phyloP scores from a whole-genome alignment of 345 rosid genomes.

The Populus davidiana region DNA sequence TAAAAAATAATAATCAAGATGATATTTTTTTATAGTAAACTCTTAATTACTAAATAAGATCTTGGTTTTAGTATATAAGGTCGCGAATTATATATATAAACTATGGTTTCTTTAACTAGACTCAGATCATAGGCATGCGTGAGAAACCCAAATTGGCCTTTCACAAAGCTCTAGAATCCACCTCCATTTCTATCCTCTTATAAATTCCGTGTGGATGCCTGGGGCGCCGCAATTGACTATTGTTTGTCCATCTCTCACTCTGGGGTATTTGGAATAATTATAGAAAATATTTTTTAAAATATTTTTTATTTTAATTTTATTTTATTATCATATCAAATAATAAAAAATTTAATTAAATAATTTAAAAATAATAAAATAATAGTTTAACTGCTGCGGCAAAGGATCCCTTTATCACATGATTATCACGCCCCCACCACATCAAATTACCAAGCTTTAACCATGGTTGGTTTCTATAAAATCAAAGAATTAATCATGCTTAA shows the following conservation, averaged over 20 bases:
- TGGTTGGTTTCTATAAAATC: not conserved
- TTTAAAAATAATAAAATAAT: no score
- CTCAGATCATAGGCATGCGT: slow-evolving; percentile 5
- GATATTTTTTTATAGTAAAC: no score
- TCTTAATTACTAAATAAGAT: no score
- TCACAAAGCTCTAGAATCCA: slow-evolving; percentile 13
- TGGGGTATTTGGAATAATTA: not conserved
- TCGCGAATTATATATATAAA: no score
- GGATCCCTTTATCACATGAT: slow-evolving; percentile 16
- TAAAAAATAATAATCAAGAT: no score
- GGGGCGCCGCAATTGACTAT: slow-evolving; percentile 41
- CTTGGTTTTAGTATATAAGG: no score
- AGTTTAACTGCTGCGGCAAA: no score
- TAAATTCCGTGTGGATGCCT: not conserved
- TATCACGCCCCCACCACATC: not conserved
- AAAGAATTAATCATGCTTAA: not conserved
- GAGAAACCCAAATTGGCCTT: not conserved
- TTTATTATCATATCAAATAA: no score
- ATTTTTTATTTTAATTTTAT: no score
- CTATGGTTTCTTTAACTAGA: not conserved
- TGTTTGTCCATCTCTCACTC: not conserved
- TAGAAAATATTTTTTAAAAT: accelerated
- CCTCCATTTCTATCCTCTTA: not conserved
- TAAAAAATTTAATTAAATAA: no score
- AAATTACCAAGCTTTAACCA: not conserved